Percentiles rank a stretch among this genome's conserved stretches.
These are phyloP conservation scores for Abelmoschus esculentus DNA, from an alignment of 345 rosid species.

Conservation along the genomic window DNA sequence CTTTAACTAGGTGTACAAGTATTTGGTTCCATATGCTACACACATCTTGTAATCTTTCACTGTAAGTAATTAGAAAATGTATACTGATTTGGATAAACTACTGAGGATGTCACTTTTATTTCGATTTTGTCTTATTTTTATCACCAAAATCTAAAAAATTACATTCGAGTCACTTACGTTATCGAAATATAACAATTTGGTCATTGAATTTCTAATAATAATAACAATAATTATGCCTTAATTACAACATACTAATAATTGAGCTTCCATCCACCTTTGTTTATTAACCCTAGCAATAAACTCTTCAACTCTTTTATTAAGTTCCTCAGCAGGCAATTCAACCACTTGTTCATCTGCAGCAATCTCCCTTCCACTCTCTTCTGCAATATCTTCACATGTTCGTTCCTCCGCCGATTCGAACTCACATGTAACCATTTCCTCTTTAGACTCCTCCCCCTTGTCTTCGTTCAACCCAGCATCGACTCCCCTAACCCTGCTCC, in stretches of 20 bases:
- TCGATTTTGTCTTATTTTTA: no score
- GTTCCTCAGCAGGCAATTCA: constrained; percentile 35
- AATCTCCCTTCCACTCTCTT: not conserved
- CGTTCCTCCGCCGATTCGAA: constrained; percentile 21
- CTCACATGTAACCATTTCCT: not conserved
- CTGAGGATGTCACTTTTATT: no score
- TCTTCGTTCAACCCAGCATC: not conserved
- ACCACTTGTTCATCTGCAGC: constrained; percentile 21
- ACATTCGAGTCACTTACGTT: no score
- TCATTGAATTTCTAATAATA: not conserved
- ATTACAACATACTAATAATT: constrained; percentile 10
- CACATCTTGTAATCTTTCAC: not conserved
- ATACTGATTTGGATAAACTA: not conserved
- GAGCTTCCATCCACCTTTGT: constrained; percentile 49
- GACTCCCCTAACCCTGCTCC: not conserved
- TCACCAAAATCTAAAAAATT: no score
- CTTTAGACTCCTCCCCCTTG: not conserved
- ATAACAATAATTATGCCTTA: not conserved
- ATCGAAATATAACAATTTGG: no score
- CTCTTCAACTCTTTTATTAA: constrained; percentile 48
- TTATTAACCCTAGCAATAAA: constrained; percentile 60
- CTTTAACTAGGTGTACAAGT: not conserved
- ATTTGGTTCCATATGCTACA: not conserved
- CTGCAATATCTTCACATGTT: not conserved
- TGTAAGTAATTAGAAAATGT: constrained; percentile 5